Evolutionary conservation across 2,329 filamentous ascomycete species (phyloP).

Genomic region (Fusarium palustre): DNA sequence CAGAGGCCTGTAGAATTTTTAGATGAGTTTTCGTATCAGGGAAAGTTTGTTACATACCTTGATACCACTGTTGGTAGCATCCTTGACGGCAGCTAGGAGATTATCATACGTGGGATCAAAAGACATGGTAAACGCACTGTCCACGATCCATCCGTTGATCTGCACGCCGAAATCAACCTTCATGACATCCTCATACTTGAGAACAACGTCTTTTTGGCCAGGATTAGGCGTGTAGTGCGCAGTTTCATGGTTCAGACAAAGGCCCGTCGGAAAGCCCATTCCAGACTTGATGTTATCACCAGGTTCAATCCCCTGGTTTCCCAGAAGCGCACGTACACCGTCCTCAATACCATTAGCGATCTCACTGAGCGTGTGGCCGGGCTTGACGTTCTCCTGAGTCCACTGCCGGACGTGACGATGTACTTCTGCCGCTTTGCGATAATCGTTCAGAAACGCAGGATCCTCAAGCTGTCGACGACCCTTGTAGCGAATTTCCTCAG

Average conservation of each 20-base stretch:
- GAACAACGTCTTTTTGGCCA: constrained; percentile 75
- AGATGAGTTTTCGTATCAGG: not conserved
- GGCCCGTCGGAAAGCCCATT: constrained; percentile 84
- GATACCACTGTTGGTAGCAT: constrained; percentile 85
- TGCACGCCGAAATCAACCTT: constrained; percentile 84
- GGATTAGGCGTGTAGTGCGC: constrained; percentile 88
- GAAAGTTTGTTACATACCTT: constrained; percentile 53
- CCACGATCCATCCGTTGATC: constrained; percentile 80
- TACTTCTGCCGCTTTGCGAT: constrained; percentile 81
- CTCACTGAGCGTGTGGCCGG: constrained; percentile 78
- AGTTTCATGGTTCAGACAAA: constrained; percentile 83
- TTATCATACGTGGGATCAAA: constrained; percentile 80
- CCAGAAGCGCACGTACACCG: constrained; percentile 77
- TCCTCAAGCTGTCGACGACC: constrained; percentile 47
- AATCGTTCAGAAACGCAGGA: constrained; percentile 74
- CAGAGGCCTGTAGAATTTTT: constrained; percentile 60
- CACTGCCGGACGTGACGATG: constrained; percentile 85
- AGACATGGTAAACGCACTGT: constrained; percentile 80
- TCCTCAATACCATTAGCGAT: constrained; percentile 87
- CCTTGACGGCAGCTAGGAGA: constrained; percentile 76
- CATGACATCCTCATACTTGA: constrained; percentile 77
- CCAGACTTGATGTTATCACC: constrained; percentile 80
- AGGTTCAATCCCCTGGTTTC: constrained; percentile 78
- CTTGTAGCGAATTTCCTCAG: constrained; percentile 43
- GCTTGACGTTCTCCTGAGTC: constrained; percentile 81